Evolutionary conservation across 352 stramenopile species (phyloP).

Genomic region (Aphanomyces euteiches): DNA sequence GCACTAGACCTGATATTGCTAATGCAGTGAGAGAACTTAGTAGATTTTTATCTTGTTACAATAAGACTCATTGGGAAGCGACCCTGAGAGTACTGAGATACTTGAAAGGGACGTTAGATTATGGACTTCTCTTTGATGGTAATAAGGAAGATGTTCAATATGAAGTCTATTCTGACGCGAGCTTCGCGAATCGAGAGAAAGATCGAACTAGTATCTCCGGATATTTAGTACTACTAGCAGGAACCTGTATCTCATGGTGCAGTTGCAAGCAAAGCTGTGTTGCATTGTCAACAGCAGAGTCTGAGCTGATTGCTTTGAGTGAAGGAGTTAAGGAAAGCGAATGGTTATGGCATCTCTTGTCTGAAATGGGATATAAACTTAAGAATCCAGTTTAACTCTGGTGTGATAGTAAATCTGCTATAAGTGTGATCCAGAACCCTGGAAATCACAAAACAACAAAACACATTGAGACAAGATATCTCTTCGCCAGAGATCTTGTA

Average conservation of each 20-base stretch:
- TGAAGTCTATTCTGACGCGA: constrained; percentile 5
- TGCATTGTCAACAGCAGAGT: not conserved
- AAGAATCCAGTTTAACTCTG: too few species aligned
- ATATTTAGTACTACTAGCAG: constrained; percentile 29
- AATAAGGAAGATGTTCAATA: not conserved
- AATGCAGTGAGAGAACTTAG: constrained; percentile 37
- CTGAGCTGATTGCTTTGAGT: too few species aligned
- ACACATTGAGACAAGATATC: too few species aligned
- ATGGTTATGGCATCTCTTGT: too few species aligned
- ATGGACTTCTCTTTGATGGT: constrained; percentile 1
- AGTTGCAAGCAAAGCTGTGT: constrained; percentile 20
- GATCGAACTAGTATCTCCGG: constrained; percentile 27
- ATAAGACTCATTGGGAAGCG: constrained; percentile 11
- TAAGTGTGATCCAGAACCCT: too few species aligned
- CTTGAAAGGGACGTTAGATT: constrained; percentile 22
- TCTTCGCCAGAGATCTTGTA: too few species aligned
- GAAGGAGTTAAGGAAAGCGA: too few species aligned
- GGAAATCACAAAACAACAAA: too few species aligned
- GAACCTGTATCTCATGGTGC: constrained; percentile 25
- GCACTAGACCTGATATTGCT: constrained; percentile 34
- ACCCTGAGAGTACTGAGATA: constrained; percentile 33
- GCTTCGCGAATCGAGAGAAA: constrained; percentile 15
- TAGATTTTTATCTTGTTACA: constrained; percentile 38
- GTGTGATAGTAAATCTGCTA: too few species aligned
- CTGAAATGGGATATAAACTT: too few species aligned